Conservation (phyloP, 177 flowering plant species). For the Vitis hybrid region DNA sequence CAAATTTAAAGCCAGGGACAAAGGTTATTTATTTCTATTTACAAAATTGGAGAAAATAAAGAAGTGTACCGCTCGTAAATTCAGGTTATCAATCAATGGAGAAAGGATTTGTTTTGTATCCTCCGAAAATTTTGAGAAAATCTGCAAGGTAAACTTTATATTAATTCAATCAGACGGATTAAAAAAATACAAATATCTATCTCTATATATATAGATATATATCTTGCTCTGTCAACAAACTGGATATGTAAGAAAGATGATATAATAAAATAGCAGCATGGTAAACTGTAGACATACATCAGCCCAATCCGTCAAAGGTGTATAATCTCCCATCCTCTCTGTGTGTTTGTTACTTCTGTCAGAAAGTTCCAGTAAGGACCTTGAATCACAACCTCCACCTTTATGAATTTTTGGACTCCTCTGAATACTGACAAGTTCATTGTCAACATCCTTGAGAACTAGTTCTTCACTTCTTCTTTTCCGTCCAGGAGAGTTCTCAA, state of each 20-base stretch:
- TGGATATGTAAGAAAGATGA: not conserved
- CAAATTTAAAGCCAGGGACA: too few species aligned
- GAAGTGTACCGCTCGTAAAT: conserved; percentile 38
- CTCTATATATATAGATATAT: too few species aligned
- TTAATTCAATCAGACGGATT: not conserved
- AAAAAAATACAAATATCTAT: not conserved
- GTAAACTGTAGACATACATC: conserved; percentile 42
- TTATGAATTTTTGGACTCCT: conserved; percentile 35
- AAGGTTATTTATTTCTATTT: not conserved
- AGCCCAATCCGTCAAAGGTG: conserved; percentile 26
- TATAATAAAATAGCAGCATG: not conserved
- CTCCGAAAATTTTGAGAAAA: conserved; percentile 36
- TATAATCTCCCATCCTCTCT: conserved; percentile 20
- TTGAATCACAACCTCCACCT: conserved; percentile 18
- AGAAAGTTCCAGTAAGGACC: conserved; percentile 12
- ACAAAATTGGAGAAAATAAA: not conserved
- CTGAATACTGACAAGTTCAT: conserved; percentile 13
- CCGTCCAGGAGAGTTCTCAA: conserved; percentile 17
- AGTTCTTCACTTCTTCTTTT: conserved; percentile 41
- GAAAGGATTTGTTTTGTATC: conserved; percentile 35
- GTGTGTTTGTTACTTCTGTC: conserved; percentile 15
- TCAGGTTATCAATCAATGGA: conserved; percentile 39
- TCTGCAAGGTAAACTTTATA: conserved; percentile 41
- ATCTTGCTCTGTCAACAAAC: not conserved
- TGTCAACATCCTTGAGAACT: conserved; percentile 21